Conservation (phyloP, 495 filamentous ascomycete genomes). For the Aspergillus bertholletiae region DNA sequence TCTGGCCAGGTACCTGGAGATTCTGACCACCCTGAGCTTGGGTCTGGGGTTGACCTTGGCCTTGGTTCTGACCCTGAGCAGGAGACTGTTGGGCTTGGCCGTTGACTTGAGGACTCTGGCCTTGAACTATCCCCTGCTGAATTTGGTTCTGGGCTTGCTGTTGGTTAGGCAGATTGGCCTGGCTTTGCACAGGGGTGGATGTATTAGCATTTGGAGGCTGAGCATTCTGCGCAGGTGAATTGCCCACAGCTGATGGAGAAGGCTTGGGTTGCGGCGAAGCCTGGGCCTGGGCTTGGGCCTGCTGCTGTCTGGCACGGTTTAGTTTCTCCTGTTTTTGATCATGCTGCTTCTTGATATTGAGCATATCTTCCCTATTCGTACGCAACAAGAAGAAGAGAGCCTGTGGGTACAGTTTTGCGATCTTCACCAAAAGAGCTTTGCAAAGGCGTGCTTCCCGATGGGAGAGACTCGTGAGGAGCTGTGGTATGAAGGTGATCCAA, state of each 20-base stretch:
- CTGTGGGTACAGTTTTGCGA: conserved; percentile 93
- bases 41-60: conserved; percentile 22
- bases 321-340: conserved; percentile 72
- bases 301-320: conserved; percentile 36
- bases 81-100: conserved; percentile 16
- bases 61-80: conserved; percentile 22
- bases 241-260: conserved; percentile 48
- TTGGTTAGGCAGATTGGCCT: conserved; percentile 29
- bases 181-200: conserved; percentile 20
- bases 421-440: conserved; percentile 78
- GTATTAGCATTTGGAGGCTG: conserved; percentile 28
- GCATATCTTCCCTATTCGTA: conserved; percentile 93
- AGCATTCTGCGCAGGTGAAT: conserved; percentile 40
- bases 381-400: conserved; percentile 91
- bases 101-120: conserved; percentile 15
- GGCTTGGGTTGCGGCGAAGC: conserved; percentile 51
- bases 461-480: conserved; percentile 82
- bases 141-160: conserved; percentile 28
- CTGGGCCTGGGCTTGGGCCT: conserved; percentile 31
- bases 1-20: conserved; percentile 42
- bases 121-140: conserved; percentile 26
- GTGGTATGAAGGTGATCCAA: conserved; percentile 99
- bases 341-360: conserved; percentile 82
- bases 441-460: conserved; percentile 87
- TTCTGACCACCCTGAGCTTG: conserved; percentile 32